Base-by-base conservation (phyloP, 1,139 yeast species). In the Taphrina confusa region DNA sequence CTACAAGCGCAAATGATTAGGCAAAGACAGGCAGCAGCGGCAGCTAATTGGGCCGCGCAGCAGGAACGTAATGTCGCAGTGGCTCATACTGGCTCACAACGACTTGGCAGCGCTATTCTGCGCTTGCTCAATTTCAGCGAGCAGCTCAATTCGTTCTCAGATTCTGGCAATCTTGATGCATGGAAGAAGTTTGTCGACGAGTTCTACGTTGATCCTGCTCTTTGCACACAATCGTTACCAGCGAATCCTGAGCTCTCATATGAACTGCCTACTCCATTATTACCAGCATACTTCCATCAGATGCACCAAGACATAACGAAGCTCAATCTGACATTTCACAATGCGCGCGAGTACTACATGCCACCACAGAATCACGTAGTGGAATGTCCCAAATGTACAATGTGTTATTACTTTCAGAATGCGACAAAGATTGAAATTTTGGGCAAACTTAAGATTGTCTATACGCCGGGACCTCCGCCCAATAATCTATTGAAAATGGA, bases 261-360 rank as follows among this genome's bases (percentile, higher is more conserved):
- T 16, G 58, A 54, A 25, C 49, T 54, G 6, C 58, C 58, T 5
- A 54, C 58, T 4, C 58, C 58, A 12, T 27, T 54, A 16, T 25
- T 54, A 2, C 44, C 58, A 14, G 44, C 51, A 5, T 54, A 54
- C 36, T 54, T 23, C 27, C 36, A 54, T 16, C 51, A 34, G 25
- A 18, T 54, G 27, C 58, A 54, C 18, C 33, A 14, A 20, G 58
- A 54, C 12, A 37, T 54, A 3, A 20, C 51, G 6, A 54, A 54
- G 44, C 51, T 54, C 58, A 44, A 42, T 14, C 49, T 54, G 28
- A 54, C 58, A 20, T 54, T 54, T 34, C 58, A 54, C 58, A 47
- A 54, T 34, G 58, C 58, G 14, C 20, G 51, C 16, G 58, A 54
- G 36, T 54, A 44, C 45, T 54, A 54, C 22, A 27, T 46, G 8